Percentiles rank a stretch among this genome's conserved stretches.
phyloP scores from a whole-genome alignment of 768 basidiomycete species.

The Tricholoma bakamatsutake region DNA sequence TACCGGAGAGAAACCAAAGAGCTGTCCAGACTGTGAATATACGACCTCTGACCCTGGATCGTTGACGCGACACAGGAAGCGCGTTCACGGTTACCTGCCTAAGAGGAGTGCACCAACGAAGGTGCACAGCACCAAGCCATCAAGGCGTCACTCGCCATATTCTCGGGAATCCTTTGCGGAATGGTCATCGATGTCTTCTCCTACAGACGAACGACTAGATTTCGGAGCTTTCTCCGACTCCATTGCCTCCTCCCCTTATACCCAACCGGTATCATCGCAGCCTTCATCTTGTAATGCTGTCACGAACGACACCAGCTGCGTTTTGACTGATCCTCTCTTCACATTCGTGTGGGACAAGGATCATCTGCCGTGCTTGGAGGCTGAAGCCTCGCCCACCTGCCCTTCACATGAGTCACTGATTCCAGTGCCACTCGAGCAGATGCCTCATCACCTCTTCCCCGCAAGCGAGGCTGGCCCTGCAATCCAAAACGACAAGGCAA shows the following conservation, averaged over 20 bases:
- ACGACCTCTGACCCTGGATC: conserved; percentile 24
- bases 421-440: not conserved
- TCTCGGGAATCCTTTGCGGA: not conserved
- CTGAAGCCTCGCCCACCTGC: not conserved
- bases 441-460: conserved; percentile 1
- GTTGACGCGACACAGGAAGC: conserved; percentile 27
- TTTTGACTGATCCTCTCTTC: not conserved
- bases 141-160: conserved; percentile 7
- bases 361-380: not conserved
- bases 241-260: not conserved
- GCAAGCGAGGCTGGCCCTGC: not conserved
- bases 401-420: not conserved
- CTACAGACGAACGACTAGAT: not conserved
- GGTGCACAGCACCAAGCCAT: conserved; percentile 4
- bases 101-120: conserved; percentile 4
- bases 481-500: not conserved
- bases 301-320: not conserved
- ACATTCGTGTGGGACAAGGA: not conserved
- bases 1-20: conserved; percentile 21
- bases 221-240: not conserved
- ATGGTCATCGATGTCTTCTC: not conserved
- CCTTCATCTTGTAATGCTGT: not conserved
- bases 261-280: not conserved
- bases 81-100: conserved; percentile 18
- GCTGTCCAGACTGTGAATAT: conserved; percentile 23